Evolutionary conservation across 768 basidiomycete species (phyloP), one percentile per base, ranked within the genome.

Genomic region (Amanita rubescens): DNA sequence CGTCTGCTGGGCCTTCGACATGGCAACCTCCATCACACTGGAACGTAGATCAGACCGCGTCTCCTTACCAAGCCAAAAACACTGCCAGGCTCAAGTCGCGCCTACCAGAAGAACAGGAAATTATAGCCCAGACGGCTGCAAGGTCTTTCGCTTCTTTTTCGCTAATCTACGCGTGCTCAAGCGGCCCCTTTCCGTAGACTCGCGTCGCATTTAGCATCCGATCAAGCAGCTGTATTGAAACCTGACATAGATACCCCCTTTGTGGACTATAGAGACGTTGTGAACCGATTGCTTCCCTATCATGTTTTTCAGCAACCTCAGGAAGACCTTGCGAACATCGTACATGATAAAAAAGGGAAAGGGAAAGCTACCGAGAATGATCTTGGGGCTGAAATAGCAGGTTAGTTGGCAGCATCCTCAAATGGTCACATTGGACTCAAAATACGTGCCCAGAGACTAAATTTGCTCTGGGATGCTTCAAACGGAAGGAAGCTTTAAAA

Each of bases 201-300:
- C 57, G 70, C 75, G 54, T 63, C 76, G 20, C 75, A 75, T 58
- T 70, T 90, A 47, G 75, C 75, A 1, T 68, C 75, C 33, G 89
- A 92, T 65, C 88, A 90, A 51, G 69, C 72, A 37, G 68, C 75
- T 14, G 79, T 78, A 14, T 59, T 81, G 47, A 75, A 80, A 49
- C 87, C 87, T 35, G 84, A 90, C 58, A 73, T 78, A 34, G 85
- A 90, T 47, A 74, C 80, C 0, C 83, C 88, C 1, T 92, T 92
- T 59, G 56, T 60, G 12, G 81, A 87, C 60, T 66, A 72, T 8
- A 62, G 68, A 5, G 90, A 92, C 62, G 84, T 74, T 2, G 73
- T 90, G 20, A 75, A 79, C n/a, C 77, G 88, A 47, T 72, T 92
- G 19, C 71, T 91, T 19, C 88, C 90, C 0, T 91, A 88, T 60